Evolutionary conservation across 805 yeast genomes (phyloP), one percentile per base, ranked within the genome.

Genomic region (Tetrapisispora pingtungensis): DNA sequence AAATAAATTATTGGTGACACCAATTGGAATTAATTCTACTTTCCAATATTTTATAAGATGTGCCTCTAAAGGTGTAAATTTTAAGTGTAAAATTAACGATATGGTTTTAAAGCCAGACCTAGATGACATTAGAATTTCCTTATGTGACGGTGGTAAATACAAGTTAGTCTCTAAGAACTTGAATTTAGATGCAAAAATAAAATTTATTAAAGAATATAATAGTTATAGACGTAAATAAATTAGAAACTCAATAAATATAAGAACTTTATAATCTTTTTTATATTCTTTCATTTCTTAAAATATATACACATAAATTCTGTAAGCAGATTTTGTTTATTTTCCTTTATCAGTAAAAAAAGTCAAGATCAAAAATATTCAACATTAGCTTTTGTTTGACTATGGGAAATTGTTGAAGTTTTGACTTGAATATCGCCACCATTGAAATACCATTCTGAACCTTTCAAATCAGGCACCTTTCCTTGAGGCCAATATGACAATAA

Each of bases 141-240:
- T 74, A 45, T 59, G 67, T 1, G 70, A 67, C 33, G 68, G 65
- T 27, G 82, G 82, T 27, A 69, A 74, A 43, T 59, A 75, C 44
- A 72, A 74, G 44, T 57, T 70, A 3, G 67, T 78, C 0, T 77
- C 79, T 4, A 62, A 62, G 14, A 67, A 67, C 1, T 63, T 80
- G 30, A 67, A 66, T 33, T 46, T 67, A 1, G 55, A 53, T 1
- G 67, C 73, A 15, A 80, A 80, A 58, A 46, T 51, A 4, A 62
- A 65, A 41, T 80, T 77, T 53, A 56, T 69, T 17, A 48, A 55
- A 17, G 65, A 40, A 19, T 44, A 22, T 17, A 40, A 44, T 10
- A 35, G 30, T 37, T 19, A 42, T 24, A 42, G 35, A 36, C 40
- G 40, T 42, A 32, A 36, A 36, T 35, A 32, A 10, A 14, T 27